phyloP scores from a whole-genome alignment of 352 stramenopile species.

The Phytophthora constricta region DNA sequence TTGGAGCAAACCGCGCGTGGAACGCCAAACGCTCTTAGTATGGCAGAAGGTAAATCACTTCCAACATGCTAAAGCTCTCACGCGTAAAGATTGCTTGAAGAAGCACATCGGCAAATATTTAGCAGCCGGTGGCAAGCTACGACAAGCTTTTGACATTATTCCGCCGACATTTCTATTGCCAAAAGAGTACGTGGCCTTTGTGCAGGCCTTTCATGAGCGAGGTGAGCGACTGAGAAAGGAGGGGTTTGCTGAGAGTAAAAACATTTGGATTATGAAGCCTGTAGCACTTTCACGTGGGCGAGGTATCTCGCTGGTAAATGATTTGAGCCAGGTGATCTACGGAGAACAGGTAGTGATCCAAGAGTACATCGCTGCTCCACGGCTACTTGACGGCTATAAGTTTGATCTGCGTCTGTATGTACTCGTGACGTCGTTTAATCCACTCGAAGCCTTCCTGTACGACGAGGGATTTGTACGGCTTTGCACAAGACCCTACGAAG shows the following conservation, averaged over 20 bases:
- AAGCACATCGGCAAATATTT: constrained; percentile 81
- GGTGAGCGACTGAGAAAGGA: constrained; percentile 21
- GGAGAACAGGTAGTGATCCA: constrained; percentile 89
- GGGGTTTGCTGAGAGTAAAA: constrained; percentile 43
- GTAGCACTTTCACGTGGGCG: constrained; percentile 90
- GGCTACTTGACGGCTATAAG: constrained; percentile 92
- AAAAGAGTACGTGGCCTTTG: constrained; percentile 92
- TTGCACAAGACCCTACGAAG: constrained; percentile 85
- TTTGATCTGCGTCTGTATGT: constrained; percentile 94
- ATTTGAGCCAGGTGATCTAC: constrained; percentile 90
- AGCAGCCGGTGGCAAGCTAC: constrained; percentile 51
- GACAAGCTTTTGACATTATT: constrained; percentile 89
- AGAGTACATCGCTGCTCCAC: constrained; percentile 89
- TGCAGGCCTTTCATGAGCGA: constrained; percentile 83
- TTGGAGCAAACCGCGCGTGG: constrained; percentile 88
- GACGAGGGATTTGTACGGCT: constrained; percentile 93
- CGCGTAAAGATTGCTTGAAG: constrained; percentile 95
- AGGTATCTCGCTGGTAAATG: constrained; percentile 93
- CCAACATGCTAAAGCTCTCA: constrained; percentile 88
- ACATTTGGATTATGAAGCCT: constrained; percentile 96
- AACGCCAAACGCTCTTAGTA: constrained; percentile 81
- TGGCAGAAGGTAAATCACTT: constrained; percentile 98
- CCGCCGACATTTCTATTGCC: constrained; percentile 94
- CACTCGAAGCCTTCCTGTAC: constrained; percentile 94
- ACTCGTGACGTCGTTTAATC: constrained; percentile 94